phyloP scores from a whole-genome alignment of 257 asterid genomes.

The Handroanthus guayacan region DNA sequence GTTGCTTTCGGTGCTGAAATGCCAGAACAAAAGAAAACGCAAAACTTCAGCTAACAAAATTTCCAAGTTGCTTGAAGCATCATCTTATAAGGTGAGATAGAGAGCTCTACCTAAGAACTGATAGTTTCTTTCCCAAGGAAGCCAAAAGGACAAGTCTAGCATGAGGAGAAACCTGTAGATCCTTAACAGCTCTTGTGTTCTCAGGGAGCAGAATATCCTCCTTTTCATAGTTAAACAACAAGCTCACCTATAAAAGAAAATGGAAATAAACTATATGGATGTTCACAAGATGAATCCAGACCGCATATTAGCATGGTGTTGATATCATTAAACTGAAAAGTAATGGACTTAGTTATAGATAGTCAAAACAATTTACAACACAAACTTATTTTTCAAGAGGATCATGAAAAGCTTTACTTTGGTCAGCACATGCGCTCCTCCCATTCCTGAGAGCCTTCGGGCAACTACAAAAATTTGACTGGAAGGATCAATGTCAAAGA shows the following conservation, averaged over 20 bases:
- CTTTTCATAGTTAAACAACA: slow-evolving; percentile 59
- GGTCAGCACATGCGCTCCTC: slow-evolving; percentile 75
- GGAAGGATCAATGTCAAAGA: slow-evolving; percentile 74
- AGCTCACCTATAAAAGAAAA: slow-evolving; percentile 65
- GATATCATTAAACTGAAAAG: not conserved
- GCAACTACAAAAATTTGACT: slow-evolving; percentile 64
- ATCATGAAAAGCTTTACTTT: slow-evolving; percentile 63
- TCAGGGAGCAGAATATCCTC: slow-evolving; percentile 75
- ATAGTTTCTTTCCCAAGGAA: slow-evolving; percentile 83
- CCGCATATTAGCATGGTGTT: slow-evolving; percentile 3
- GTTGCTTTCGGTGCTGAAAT: slow-evolving; percentile 86
- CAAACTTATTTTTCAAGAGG: slow-evolving; percentile 29
- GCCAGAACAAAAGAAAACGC: slow-evolving; percentile 17
- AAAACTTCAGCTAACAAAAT: slow-evolving; percentile 32
- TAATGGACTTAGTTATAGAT: not conserved
- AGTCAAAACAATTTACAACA: slow-evolving; percentile 11
- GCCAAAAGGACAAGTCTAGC: slow-evolving; percentile 78
- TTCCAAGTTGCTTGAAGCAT: slow-evolving; percentile 25
- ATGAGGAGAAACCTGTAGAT: slow-evolving; percentile 79
- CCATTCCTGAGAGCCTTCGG: slow-evolving; percentile 72
- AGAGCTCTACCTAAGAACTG: slow-evolving; percentile 69
- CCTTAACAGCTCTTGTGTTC: slow-evolving; percentile 73
- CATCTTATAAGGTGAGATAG: slow-evolving; percentile 7
- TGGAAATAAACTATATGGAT: slow-evolving; percentile 7
- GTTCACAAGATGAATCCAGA: slow-evolving; percentile 19